phyloP scores from a whole-genome alignment of 2,329 filamentous ascomycete genomes.

The Aspergillus ruber region DNA sequence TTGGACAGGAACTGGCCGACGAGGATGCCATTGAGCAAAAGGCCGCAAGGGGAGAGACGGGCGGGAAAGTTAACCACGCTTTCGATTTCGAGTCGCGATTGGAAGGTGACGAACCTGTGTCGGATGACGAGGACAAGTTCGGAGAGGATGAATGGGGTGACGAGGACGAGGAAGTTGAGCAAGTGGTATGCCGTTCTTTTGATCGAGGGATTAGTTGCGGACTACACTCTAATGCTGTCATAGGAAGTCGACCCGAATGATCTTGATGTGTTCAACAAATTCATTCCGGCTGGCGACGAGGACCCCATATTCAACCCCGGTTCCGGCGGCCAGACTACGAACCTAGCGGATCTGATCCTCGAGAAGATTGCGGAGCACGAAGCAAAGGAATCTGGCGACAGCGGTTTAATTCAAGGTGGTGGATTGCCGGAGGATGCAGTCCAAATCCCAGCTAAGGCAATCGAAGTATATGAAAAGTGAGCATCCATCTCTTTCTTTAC shows the following conservation, averaged over 20 bases:
- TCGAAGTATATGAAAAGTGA: slow-evolving; percentile 88
- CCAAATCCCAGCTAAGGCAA: slow-evolving; percentile 81
- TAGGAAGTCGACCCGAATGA: slow-evolving; percentile 83
- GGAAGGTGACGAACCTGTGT: slow-evolving; percentile 47
- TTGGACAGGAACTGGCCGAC: slow-evolving; percentile 80
- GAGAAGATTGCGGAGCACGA: slow-evolving; percentile 92
- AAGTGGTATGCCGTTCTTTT: slow-evolving; percentile 26
- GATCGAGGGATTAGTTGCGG: neutral
- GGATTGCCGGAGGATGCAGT: slow-evolving; percentile 68
- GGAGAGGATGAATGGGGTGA: slow-evolving; percentile 65
- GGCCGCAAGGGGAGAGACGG: slow-evolving; percentile 30
- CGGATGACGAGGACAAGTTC: slow-evolving; percentile 48
- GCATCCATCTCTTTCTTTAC: slow-evolving; percentile 13
- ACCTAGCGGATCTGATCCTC: slow-evolving; percentile 86
- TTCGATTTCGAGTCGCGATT: slow-evolving; percentile 78
- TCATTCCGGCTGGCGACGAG: slow-evolving; percentile 68
- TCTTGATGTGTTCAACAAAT: slow-evolving; percentile 83
- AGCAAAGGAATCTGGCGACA: slow-evolving; percentile 51
- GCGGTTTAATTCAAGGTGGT: slow-evolving; percentile 44
- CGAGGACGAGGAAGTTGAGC: slow-evolving; percentile 62
- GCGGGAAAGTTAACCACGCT: slow-evolving; percentile 51
- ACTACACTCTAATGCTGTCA: slow-evolving; percentile 8
- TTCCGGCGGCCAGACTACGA: slow-evolving; percentile 55
- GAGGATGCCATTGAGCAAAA: slow-evolving; percentile 60
- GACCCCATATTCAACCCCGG: slow-evolving; percentile 61